A percentile compares a stretch with the other conserved stretches of the same genome.
Conservation (phyloP, 202 grass and related monocot genomes). For the Cymbopogon flexuosus region DNA sequence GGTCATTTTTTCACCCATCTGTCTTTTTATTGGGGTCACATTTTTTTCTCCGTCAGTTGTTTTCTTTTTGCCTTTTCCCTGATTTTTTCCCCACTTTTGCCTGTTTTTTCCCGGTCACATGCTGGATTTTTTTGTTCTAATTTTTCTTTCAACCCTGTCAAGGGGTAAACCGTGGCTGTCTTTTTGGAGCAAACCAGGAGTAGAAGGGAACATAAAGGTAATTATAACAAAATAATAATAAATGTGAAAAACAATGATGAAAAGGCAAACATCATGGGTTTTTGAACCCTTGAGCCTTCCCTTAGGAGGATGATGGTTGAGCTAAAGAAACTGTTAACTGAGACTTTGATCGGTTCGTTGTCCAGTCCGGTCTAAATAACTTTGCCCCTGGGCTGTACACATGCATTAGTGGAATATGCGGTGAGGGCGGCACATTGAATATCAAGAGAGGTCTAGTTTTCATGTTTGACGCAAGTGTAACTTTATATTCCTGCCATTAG, state of each 20-base stretch:
- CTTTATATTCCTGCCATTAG: not conserved
- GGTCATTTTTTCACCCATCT: not conserved
- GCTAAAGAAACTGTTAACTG: not conserved
- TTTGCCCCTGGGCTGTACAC: not conserved
- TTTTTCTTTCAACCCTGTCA: not conserved
- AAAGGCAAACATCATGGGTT: not conserved
- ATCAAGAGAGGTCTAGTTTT: not conserved
- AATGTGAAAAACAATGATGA: not conserved
- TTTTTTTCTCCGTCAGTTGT: not conserved
- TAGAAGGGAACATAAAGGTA: no score
- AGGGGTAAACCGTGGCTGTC: not conserved
- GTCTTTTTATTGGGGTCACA: not conserved
- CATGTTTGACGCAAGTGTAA: conserved; percentile 9
- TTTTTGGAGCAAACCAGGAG: not conserved
- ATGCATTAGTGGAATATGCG: not conserved
- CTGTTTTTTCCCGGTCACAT: not conserved
- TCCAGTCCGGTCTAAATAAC: not conserved
- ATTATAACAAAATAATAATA: not conserved
- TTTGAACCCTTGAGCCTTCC: not conserved
- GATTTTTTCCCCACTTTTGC: not conserved
- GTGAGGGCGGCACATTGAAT: not conserved
- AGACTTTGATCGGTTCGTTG: not conserved
- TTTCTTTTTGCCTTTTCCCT: not conserved
- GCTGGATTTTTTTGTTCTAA: not conserved
- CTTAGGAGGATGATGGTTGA: not conserved